phyloP scores from a whole-genome alignment of 23 red algal species.

The Agarophyton chilense region DNA sequence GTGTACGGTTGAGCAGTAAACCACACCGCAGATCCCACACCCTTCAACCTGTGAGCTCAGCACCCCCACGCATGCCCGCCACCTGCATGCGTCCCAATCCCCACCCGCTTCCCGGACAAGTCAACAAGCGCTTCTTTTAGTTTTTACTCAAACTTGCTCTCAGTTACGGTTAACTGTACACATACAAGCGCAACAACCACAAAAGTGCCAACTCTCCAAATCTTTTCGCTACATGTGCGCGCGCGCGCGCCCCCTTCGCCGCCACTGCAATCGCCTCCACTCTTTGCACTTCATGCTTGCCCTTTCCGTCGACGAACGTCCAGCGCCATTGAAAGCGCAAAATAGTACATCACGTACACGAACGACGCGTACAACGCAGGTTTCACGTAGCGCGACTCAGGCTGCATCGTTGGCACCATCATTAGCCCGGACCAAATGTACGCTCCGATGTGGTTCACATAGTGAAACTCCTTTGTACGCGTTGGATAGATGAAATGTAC shows the following conservation, averaged over 20 bases:
- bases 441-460: conserved; percentile 21
- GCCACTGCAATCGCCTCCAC: not conserved
- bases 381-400: not conserved
- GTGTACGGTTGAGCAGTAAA: not conserved
- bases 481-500: conserved; percentile 77
- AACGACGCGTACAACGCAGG: conserved; percentile 37
- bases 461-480: conserved; percentile 9
- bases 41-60: not conserved
- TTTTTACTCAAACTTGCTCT: not conserved
- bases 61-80: too few species aligned
- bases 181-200: not conserved
- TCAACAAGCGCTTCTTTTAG: too few species aligned
- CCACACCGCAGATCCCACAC: too few species aligned
- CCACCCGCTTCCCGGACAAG: too few species aligned
- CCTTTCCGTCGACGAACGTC: conserved; percentile 28
- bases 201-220: not conserved
- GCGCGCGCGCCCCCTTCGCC: too few species aligned
- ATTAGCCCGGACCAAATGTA: conserved; percentile 64
- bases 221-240: not conserved
- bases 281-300: not conserved
- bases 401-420: conserved; percentile 39
- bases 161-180: too few species aligned
- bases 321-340: conserved; percentile 40
- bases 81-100: too few species aligned
- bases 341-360: conserved; percentile 65